Evolutionary conservation across 1,139 yeast species (phyloP).

Genomic region (Scheffersomyces quercinus): DNA sequence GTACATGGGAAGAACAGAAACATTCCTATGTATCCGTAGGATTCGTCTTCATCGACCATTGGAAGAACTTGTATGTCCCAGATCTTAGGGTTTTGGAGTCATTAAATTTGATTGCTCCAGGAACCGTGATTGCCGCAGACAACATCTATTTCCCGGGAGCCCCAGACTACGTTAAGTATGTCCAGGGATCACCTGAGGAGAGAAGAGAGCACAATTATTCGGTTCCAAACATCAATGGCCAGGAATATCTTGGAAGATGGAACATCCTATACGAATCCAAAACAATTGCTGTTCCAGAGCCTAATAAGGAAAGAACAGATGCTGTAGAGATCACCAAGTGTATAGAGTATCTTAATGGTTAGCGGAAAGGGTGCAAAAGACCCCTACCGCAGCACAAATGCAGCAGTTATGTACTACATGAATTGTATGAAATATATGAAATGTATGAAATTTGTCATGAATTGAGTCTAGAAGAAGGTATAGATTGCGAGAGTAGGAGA

Average conservation of each 20-base stretch:
- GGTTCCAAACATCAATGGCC: constrained; percentile 28
- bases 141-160: constrained; percentile 38
- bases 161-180: constrained; percentile 42
- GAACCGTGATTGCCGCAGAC: constrained; percentile 43
- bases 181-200: constrained; percentile 38
- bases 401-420: too few relatives aligned
- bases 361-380: background rate
- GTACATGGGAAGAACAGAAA: constrained; percentile 19
- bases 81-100: constrained; percentile 46
- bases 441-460: too few relatives aligned
- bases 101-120: constrained; percentile 38
- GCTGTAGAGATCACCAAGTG: constrained; percentile 34
- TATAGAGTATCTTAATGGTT: constrained; percentile 24
- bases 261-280: constrained; percentile 41
- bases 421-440: too few relatives aligned
- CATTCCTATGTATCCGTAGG: constrained; percentile 23
- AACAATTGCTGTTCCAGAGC: constrained; percentile 14
- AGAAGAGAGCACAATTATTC: constrained; percentile 28
- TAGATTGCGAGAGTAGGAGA: too few relatives aligned
- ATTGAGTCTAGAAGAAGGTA: too few relatives aligned
- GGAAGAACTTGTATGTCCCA: constrained; percentile 39
- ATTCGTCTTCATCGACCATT: constrained; percentile 45
- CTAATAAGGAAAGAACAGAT: constrained; percentile 12
- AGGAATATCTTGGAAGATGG: constrained; percentile 41
- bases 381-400: background rate